These are phyloP conservation scores for Schwanniomyces polymorphus DNA, from an alignment of 805 yeast species.

Conservation along the genomic window DNA sequence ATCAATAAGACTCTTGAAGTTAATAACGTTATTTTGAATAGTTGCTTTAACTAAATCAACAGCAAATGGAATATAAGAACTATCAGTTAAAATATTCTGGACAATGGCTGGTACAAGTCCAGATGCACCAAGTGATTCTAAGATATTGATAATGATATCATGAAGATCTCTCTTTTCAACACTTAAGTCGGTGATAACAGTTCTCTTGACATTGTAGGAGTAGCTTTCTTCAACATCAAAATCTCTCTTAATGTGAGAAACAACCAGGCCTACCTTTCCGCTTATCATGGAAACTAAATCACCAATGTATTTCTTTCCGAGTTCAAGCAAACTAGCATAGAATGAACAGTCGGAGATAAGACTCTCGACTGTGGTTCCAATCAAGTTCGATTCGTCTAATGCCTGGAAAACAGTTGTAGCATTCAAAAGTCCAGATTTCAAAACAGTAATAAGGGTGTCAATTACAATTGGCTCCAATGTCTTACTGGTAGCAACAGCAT, in stretches of 20 bases:
- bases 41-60: slow-evolving; percentile 31
- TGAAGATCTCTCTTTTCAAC: slow-evolving; percentile 20
- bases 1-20: slow-evolving; percentile 21
- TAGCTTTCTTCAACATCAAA: background rate
- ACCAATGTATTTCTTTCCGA: slow-evolving; percentile 26
- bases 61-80: slow-evolving; percentile 36
- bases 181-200: background rate
- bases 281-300: slow-evolving; percentile 22
- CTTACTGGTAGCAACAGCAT: slow-evolving; percentile 28
- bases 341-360: slow-evolving; percentile 39
- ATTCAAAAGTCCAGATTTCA: slow-evolving; percentile 32
- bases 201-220: background rate
- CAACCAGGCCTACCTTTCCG: slow-evolving; percentile 9
- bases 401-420: slow-evolving; percentile 32
- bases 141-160: slow-evolving; percentile 31
- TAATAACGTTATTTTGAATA: slow-evolving; percentile 26
- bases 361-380: slow-evolving; percentile 31
- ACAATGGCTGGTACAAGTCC: slow-evolving; percentile 44
- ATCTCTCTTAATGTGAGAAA: slow-evolving; percentile 2
- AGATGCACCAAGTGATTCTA: slow-evolving; percentile 40
- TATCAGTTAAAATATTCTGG: slow-evolving; percentile 37
- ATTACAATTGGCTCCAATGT: slow-evolving; percentile 22
- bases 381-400: slow-evolving; percentile 37
- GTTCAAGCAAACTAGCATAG: slow-evolving; percentile 32
- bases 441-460: slow-evolving; percentile 23